phyloP scores from a whole-genome alignment of 306 rosid species.

The Lathyrus tuberosus region DNA sequence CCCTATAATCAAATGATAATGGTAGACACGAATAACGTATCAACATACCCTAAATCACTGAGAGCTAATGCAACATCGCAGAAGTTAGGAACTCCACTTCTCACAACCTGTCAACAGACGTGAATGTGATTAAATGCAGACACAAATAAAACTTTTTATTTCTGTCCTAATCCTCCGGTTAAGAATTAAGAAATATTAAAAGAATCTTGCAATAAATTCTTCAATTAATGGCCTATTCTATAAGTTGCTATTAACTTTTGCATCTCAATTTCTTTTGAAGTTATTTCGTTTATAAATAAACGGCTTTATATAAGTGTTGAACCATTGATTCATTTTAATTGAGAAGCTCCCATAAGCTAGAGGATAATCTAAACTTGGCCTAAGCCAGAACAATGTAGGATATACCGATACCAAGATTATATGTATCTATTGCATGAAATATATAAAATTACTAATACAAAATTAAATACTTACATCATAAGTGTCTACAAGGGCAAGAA shows the following conservation, averaged over 20 bases:
- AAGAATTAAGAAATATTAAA: not conserved
- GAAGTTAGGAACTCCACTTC: conserved; percentile 94
- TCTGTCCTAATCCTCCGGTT: not conserved
- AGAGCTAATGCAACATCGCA: conserved; percentile 95
- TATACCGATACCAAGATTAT: conserved; percentile 12
- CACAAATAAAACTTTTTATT: not conserved
- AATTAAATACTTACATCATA: too few species aligned
- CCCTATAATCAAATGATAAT: conserved; percentile 1
- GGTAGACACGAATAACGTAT: conserved; percentile 24
- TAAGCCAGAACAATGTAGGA: conserved; percentile 20
- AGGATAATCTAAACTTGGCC: not conserved
- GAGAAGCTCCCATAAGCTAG: conserved; percentile 5
- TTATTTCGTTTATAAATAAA: not conserved
- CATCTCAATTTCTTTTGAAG: not conserved
- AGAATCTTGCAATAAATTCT: not conserved
- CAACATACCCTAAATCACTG: conserved; percentile 77
- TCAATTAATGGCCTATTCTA: not conserved
- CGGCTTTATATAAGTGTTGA: not conserved
- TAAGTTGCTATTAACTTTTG: not conserved
- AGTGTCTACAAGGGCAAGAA: too few species aligned
- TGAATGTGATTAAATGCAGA: conserved; percentile 13
- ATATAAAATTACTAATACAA: conserved; percentile 6
- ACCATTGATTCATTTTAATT: not conserved
- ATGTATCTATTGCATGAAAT: conserved; percentile 7
- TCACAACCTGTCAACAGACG: conserved; percentile 69